These are phyloP conservation scores for Fusarium multiceps DNA, from an alignment of 2,329 filamentous ascomycete genomes.

Conservation along the genomic window DNA sequence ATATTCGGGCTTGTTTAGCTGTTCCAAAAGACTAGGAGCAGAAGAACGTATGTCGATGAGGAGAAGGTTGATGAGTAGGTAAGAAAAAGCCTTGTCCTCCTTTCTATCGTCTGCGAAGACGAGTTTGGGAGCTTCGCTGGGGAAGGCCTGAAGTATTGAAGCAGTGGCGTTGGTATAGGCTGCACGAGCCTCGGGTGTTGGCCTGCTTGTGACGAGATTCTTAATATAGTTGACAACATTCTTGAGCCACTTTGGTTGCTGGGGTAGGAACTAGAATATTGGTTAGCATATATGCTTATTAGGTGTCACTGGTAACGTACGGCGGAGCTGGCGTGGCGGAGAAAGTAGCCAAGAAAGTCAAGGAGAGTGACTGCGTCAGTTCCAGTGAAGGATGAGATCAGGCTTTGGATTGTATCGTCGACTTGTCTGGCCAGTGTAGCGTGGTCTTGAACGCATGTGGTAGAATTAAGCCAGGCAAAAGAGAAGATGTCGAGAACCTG, in stretches of 20 bases:
- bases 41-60: slow-evolving; percentile 74
- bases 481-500: slow-evolving; percentile 66
- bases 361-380: slow-evolving; percentile 71
- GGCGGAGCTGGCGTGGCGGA: slow-evolving; percentile 61
- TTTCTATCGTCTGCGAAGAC: slow-evolving; percentile 63
- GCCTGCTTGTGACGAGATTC: slow-evolving; percentile 64
- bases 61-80: slow-evolving; percentile 72
- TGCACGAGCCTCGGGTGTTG: slow-evolving; percentile 64
- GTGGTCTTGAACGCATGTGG: slow-evolving; percentile 49
- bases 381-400: slow-evolving; percentile 65
- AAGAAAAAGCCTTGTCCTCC: slow-evolving; percentile 66
- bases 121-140: slow-evolving; percentile 56
- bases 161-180: slow-evolving; percentile 70
- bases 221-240: slow-evolving; percentile 61
- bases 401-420: slow-evolving; percentile 58
- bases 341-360: slow-evolving; percentile 64
- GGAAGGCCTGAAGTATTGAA: slow-evolving; percentile 67
- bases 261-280: slow-evolving; percentile 57
- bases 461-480: slow-evolving; percentile 67
- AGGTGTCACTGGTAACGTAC: slow-evolving; percentile 51
- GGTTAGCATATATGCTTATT: slow-evolving; percentile 12
- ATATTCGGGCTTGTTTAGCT: slow-evolving; percentile 68
- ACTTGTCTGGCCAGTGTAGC: slow-evolving; percentile 55
- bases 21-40: slow-evolving; percentile 67
- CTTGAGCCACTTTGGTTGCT: slow-evolving; percentile 65